phyloP scores from a whole-genome alignment of 441 rosid genomes.

The Gossypium gossypioides region DNA sequence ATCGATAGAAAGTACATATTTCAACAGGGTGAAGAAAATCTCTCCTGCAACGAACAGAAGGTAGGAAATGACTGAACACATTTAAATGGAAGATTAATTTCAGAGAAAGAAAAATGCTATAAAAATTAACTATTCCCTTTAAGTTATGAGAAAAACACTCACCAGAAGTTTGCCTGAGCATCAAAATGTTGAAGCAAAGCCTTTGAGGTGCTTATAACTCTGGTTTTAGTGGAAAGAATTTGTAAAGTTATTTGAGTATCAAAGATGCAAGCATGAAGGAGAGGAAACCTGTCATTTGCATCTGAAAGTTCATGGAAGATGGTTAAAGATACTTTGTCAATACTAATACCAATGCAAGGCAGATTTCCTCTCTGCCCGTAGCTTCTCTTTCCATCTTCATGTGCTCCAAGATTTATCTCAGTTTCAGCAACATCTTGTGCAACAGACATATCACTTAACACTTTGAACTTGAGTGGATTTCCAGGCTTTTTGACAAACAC shows the following conservation, averaged over 20 bases:
- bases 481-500: slow-evolving; percentile 88
- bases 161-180: slow-evolving; percentile 71
- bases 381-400: slow-evolving; percentile 27
- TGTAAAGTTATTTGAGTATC: slow-evolving; percentile 46
- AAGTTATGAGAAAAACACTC: slow-evolving; percentile 21
- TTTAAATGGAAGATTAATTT: slow-evolving; percentile 1
- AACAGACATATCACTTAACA: slow-evolving; percentile 34
- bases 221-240: slow-evolving; percentile 52
- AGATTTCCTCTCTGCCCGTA: slow-evolving; percentile 35
- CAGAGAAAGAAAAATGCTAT: slow-evolving; percentile 15
- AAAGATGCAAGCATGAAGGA: slow-evolving; percentile 53
- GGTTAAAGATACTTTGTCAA: slow-evolving; percentile 53
- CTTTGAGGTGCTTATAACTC: slow-evolving; percentile 50
- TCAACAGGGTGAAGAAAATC: slow-evolving; percentile 67
- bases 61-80: slow-evolving; percentile 12
- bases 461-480: slow-evolving; percentile 84
- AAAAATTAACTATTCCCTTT: slow-evolving; percentile 2
- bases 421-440: slow-evolving; percentile 24
- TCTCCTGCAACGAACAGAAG: slow-evolving; percentile 43
- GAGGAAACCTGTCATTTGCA: slow-evolving; percentile 60
- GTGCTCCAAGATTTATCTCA: slow-evolving; percentile 20
- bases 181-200: slow-evolving; percentile 54
- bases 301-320: slow-evolving; percentile 69
- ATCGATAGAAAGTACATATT: slow-evolving; percentile 54
- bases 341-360: slow-evolving; percentile 46